Base-by-base conservation (phyloP, 495 filamentous ascomycete species). In the Filosporella fistucella region DNA sequence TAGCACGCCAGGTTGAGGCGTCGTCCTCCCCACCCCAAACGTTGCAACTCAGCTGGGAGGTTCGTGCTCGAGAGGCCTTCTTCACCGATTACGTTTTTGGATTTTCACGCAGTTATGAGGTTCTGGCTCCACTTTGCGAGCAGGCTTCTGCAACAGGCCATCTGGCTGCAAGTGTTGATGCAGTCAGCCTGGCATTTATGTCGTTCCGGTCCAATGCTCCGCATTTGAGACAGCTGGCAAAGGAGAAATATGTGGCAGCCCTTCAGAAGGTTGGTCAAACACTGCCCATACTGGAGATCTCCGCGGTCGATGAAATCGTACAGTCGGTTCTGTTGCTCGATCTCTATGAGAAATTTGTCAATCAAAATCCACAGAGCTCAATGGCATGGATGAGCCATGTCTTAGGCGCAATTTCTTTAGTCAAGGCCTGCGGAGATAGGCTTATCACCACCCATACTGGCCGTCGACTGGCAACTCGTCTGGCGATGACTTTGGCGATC, bases 1-100 rank as follows among this genome's bases (percentile, higher is more conserved):
- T 17, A 18, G 2, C 11, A 32, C 9, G 10, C 7, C 23, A 12
- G 38, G 14, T 20, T 13, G 28, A 10, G 7, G 20, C 36, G n/a
- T 25, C 28, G 12, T 12, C 29, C 7, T 32, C 20, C 18, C 14
- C 9, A 35, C 47, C 47, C 21, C 38, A 26, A 18, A 35, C 18
- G 12, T 12, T 50, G 4, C 13, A 3, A 22, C 12, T 44, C 13
- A 11, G 38, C 23, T 22, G 36, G 5, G 16, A 21, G 7, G 18
- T 10, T 9, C 47, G 28, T n/a, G 47, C 47, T 14, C 23, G 14
- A 33, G 80, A 82, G 32, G 64, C 85, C 36, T 78, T 85, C 71
- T 88, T 86, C 59, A 76, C 81, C 25, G 78, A 86, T 54, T 81
- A 88, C 47, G 35, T 63, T 64, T 11, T 57, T 54, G 24, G 58